These are phyloP conservation scores for Salix dunnii DNA, from an alignment of 345 rosid genomes.

Conservation along the genomic window DNA sequence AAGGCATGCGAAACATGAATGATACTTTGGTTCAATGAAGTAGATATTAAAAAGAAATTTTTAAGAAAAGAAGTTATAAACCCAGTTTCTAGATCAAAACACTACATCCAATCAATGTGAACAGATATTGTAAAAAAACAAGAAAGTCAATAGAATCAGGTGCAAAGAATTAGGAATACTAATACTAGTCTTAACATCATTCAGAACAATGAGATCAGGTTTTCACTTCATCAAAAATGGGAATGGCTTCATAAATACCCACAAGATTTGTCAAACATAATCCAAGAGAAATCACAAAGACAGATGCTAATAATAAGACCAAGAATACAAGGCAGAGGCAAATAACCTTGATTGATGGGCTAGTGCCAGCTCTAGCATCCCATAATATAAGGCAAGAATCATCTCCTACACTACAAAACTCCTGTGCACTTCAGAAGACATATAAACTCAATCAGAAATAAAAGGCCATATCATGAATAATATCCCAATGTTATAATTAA, in stretches of 20 bases:
- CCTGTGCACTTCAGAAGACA: slow-evolving; percentile 70
- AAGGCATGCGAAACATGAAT: not conserved
- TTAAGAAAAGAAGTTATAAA: not conserved
- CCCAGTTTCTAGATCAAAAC: not conserved
- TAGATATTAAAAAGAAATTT: not conserved
- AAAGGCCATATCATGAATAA: not conserved
- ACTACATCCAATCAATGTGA: not conserved
- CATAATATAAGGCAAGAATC: slow-evolving; percentile 98
- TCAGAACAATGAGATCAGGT: not conserved
- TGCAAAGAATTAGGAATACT: not conserved
- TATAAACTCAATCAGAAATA: slow-evolving; percentile 24
- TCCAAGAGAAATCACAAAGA: not conserved
- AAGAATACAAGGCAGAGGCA: not conserved
- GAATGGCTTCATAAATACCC: not conserved
- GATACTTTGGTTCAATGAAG: not conserved
- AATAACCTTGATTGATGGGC: slow-evolving; percentile 73
- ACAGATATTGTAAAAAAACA: not conserved
- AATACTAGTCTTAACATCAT: not conserved
- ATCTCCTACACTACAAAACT: slow-evolving; percentile 98
- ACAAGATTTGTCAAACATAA: not conserved
- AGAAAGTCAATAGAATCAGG: not conserved
- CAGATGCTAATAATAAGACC: not conserved
- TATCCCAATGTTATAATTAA: not conserved
- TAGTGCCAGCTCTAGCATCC: slow-evolving; percentile 92
- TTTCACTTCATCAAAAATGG: not conserved